Percentiles rank a stretch among this genome's conserved stretches.
phyloP scores from a whole-genome alignment of 2,329 filamentous ascomycete species.

The Penicillium oxalicum region DNA sequence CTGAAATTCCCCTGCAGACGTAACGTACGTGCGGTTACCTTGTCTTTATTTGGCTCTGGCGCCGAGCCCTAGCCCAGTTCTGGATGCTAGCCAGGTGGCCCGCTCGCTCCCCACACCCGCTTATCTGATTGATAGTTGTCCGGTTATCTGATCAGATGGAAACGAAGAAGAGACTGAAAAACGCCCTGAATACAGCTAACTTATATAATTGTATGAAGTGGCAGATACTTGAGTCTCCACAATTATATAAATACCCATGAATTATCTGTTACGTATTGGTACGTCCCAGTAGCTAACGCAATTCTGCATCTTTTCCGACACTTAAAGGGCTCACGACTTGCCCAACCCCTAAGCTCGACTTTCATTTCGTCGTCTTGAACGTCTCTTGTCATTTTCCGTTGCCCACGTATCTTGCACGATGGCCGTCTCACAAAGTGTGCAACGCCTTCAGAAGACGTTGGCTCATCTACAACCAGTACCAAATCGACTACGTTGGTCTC shows the following conservation, averaged over 20 bases:
- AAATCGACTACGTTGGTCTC: slow-evolving; percentile 36
- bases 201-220: background rate
- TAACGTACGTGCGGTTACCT: too few species aligned
- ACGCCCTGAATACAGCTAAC: background rate
- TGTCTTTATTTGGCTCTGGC: too few species aligned
- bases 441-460: slow-evolving; percentile 27
- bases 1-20: too few species aligned
- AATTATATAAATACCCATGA: too few species aligned
- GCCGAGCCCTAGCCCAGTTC: too few species aligned
- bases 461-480: slow-evolving; percentile 23
- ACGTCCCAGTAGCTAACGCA: too few species aligned
- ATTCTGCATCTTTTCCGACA: too few species aligned
- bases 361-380: background rate
- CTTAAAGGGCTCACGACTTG: too few species aligned
- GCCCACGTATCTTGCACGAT: slow-evolving; percentile 10
- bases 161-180: background rate
- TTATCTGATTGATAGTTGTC: slow-evolving; percentile 9
- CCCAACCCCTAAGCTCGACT: background rate
- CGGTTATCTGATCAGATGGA: slow-evolving; percentile 3
- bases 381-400: background rate
- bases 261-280: too few species aligned
- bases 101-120: background rate
- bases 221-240: too few species aligned
- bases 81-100: too few species aligned
- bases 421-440: slow-evolving; percentile 21